These are phyloP conservation scores for Podaxis sp. DNA, from an alignment of 768 basidiomycete genomes.

Conservation along the genomic window DNA sequence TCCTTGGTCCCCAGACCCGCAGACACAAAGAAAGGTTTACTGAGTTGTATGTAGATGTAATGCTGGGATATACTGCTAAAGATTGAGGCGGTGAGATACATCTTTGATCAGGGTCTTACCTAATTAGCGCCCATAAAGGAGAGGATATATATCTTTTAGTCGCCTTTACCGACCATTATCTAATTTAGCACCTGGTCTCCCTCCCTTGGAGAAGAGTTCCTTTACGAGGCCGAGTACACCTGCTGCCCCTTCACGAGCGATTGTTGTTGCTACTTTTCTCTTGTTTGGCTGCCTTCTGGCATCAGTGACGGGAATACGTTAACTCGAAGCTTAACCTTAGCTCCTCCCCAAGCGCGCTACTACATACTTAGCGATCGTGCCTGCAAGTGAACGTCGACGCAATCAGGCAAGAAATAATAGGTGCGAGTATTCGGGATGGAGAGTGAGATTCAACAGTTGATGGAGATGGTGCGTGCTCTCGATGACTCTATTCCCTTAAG, in stretches of 20 bases:
- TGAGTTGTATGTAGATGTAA: not conserved
- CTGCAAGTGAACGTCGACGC: not conserved
- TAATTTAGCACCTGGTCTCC: conserved; percentile 6
- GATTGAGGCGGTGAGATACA: not conserved
- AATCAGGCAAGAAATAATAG: not conserved
- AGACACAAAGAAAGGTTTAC: not conserved
- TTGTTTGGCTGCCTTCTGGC: not conserved
- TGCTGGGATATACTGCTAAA: not conserved
- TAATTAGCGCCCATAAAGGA: conserved; percentile 3
- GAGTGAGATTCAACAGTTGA: conserved; percentile 56
- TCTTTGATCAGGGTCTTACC: not conserved
- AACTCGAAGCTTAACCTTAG: not conserved
- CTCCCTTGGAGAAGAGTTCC: not conserved
- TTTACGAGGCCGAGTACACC: not conserved
- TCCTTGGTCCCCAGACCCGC: not conserved
- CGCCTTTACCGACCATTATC: not conserved
- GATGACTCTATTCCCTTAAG: not conserved
- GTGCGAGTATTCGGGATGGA: conserved; percentile 35
- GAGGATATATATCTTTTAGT: conserved; percentile 2
- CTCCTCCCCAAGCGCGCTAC: not conserved
- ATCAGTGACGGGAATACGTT: conserved; percentile 1
- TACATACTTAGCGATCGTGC: not conserved
- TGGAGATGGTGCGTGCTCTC: conserved; percentile 39
- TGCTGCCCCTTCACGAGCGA: not conserved
- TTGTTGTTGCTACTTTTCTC: conserved; percentile 1